Evolutionary conservation across 2,329 filamentous ascomycete genomes (phyloP).

Genomic region (Pseudogymnoascus sp.): DNA sequence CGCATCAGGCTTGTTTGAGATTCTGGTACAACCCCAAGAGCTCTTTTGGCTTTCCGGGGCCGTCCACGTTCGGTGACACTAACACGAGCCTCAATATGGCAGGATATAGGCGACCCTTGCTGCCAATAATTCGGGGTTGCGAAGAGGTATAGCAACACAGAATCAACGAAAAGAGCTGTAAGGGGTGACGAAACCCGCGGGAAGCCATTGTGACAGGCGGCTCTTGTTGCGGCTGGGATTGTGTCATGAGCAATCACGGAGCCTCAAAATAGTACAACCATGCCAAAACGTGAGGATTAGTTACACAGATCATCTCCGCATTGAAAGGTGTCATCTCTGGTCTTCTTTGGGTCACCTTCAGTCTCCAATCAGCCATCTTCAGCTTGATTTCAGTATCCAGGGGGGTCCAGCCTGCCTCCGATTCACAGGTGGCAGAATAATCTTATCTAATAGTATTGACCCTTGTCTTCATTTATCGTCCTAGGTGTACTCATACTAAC

Average conservation of each 20-base stretch:
- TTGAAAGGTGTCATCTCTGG: neutral
- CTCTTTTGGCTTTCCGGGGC: slow-evolving; percentile 1
- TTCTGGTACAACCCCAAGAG: neutral
- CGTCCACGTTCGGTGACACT: neutral
- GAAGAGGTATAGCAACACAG: neutral
- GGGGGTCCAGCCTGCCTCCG: no score
- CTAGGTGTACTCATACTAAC: neutral
- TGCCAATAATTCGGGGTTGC: neutral
- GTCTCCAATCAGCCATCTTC: neutral
- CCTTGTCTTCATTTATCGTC: neutral
- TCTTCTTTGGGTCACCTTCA: neutral
- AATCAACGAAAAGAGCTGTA: neutral
- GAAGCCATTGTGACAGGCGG: neutral
- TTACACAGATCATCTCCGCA: neutral
- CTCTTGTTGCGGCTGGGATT: neutral
- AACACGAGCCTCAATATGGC: neutral
- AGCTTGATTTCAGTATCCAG: neutral
- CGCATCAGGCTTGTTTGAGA: neutral
- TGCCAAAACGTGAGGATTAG: neutral
- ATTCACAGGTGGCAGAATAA: neutral
- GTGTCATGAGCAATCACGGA: neutral
- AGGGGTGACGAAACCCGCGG: neutral
- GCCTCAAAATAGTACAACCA: slow-evolving; percentile 3
- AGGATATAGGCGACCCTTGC: neutral
- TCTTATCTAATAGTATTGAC: neutral